Evolutionary conservation across 495 filamentous ascomycete species (phyloP), one percentile per base, ranked within the genome.

Genomic region (Terfezia claveryi): DNA sequence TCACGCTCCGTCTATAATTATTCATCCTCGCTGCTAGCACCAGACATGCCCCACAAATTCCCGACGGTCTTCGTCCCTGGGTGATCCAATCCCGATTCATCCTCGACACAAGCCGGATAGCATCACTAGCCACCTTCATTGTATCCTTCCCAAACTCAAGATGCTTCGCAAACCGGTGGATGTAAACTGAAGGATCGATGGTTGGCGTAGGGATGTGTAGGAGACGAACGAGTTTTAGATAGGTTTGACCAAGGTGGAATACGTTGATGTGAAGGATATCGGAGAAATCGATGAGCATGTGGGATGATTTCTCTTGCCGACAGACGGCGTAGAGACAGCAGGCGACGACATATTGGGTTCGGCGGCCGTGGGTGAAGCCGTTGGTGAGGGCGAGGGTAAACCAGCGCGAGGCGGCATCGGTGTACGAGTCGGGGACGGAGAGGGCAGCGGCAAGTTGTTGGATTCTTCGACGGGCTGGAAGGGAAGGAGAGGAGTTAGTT

Each of bases 41-140:
- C 55, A 98, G 74, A 56, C 87, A 87, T 10, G 91, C 92, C 56
- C 91, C 92, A 68, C 87, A 94, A 49, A 96, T 79, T 62, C 92
- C 91, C 27, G 91, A 86, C 49, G 92, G 92, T 46, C 87, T 79
- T 63, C 91, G 85, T 61, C 91, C 91, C 51, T 82, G 81, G 9
- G 84, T 81, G 77, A 98, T 95, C 85, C 89, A 95, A 68, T 98
- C 91, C 27, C 82, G 75, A 52, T 83, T 82, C 91, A 98, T 96
- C 49, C 91, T 80, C 64, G 85, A 78, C 36, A 92, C 79, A 52
- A 98, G 82, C 36, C 80, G 78, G 38, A 82, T 76, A 17, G 91
- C 91, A 57, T 93, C 85, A 54, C 82, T 76, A 36, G 87, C 87
- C 12, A 98, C 87, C 53, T 79, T 79, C 66, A 80, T 77, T 11